Conservation (phyloP, 106 monocot species). For the Vanilla planifolia region DNA sequence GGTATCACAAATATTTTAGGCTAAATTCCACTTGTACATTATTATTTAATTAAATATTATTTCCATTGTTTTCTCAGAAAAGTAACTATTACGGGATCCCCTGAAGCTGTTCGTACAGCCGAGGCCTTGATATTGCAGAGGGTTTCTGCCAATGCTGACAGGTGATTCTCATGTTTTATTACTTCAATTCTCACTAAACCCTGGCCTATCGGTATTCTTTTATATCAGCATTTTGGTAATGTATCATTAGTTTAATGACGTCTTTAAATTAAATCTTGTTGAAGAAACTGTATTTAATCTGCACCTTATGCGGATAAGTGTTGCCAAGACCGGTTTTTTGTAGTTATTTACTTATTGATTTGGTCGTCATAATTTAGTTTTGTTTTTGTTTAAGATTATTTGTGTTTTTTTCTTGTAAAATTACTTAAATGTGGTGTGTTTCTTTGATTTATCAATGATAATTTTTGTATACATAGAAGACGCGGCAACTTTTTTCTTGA, state of each 20-base stretch:
- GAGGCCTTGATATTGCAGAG: conserved; percentile 68
- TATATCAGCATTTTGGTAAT: background rate
- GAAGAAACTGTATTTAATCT: background rate
- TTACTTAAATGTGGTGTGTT: too few species aligned
- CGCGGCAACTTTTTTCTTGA: too few species aligned
- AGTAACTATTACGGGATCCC: conserved; percentile 61
- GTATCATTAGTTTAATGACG: conserved; percentile 1
- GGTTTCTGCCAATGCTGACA: conserved; percentile 49
- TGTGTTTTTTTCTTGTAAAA: too few species aligned
- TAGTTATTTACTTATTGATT: too few species aligned
- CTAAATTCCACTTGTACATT: background rate
- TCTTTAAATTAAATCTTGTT: background rate
- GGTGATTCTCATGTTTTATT: conserved; percentile 12
- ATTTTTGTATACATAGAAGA: too few species aligned
- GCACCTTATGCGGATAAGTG: background rate
- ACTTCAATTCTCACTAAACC: too few species aligned
- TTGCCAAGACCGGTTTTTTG: background rate
- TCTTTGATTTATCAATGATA: too few species aligned
- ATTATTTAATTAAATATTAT: background rate
- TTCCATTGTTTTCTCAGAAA: conserved; percentile 27
- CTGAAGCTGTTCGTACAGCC: conserved; percentile 56
- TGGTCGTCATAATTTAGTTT: too few species aligned
- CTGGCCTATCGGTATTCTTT: too few species aligned
- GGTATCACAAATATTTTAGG: conserved; percentile 26
- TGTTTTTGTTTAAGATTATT: too few species aligned